Evolutionary conservation across 345 rosid genomes (phyloP).

Genomic region (Garcia nutans): DNA sequence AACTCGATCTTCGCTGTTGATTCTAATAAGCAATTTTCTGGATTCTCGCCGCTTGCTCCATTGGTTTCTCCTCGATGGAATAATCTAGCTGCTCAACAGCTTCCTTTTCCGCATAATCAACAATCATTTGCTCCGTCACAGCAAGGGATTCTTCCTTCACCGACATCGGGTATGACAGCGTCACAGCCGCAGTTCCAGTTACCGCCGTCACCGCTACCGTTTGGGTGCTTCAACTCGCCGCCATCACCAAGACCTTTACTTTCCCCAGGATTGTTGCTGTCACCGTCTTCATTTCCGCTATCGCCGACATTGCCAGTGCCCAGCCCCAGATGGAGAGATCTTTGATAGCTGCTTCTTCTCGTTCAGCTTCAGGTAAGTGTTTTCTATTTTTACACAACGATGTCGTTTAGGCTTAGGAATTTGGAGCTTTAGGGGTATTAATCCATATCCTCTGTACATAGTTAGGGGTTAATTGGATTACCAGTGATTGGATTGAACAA

Average conservation of each 20-base stretch:
- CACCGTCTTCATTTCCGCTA: constrained; percentile 62
- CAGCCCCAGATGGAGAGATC: constrained; percentile 66
- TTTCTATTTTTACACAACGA: background rate
- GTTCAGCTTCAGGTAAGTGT: constrained; percentile 12
- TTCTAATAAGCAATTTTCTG: constrained; percentile 52
- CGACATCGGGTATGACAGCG: constrained; percentile 10
- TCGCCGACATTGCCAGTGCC: constrained; percentile 74
- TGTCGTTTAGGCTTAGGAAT: background rate
- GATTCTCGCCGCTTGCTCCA: constrained; percentile 66
- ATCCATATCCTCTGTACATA: constrained; percentile 15
- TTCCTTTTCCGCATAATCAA: constrained; percentile 16
- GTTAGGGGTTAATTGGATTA: background rate
- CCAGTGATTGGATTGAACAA: constrained; percentile 6
- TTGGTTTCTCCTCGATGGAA: constrained; percentile 67
- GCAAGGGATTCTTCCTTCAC: constrained; percentile 16
- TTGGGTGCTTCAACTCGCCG: constrained; percentile 83
- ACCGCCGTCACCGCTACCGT: constrained; percentile 47
- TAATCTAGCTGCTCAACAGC: constrained; percentile 27
- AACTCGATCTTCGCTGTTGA: constrained; percentile 46
- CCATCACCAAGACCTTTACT: constrained; percentile 56
- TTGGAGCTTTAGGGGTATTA: background rate
- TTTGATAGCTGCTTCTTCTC: constrained; percentile 20
- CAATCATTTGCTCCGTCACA: constrained; percentile 29
- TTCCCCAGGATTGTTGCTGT: constrained; percentile 61
- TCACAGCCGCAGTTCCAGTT: constrained; percentile 44